These are phyloP conservation scores for Pythium phragmiticola DNA, from an alignment of 352 stramenopile genomes.

Conservation along the genomic window DNA sequence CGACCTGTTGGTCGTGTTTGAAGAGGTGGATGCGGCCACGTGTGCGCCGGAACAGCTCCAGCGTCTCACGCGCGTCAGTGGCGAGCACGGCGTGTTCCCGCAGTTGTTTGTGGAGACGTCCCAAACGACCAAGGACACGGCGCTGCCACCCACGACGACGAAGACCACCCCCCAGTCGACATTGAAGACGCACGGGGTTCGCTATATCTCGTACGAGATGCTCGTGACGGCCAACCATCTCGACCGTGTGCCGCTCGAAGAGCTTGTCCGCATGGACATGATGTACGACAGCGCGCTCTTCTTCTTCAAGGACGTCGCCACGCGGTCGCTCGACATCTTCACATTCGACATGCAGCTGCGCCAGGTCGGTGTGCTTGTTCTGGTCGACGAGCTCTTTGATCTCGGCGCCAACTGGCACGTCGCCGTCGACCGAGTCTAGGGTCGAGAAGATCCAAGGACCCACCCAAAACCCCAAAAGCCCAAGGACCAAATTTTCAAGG, in stretches of 20 bases:
- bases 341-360: too few relatives aligned
- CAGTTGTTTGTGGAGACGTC: neutral
- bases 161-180: neutral
- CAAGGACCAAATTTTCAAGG: too few relatives aligned
- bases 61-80: neutral
- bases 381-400: too few relatives aligned
- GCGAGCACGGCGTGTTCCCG: neutral
- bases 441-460: too few relatives aligned
- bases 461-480: too few relatives aligned
- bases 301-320: constrained; percentile 1
- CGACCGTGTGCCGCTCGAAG: neutral
- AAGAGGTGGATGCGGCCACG: neutral
- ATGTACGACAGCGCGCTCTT: neutral
- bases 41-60: neutral
- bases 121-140: neutral
- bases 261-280: neutral
- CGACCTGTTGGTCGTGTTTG: neutral
- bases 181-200: neutral
- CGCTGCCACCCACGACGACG: neutral
- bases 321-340: neutral
- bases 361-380: too few relatives aligned
- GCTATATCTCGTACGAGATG: neutral
- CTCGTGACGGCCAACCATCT: neutral
- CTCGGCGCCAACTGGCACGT: too few relatives aligned
- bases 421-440: too few relatives aligned